Evolutionary conservation across 2,329 filamentous ascomycete genomes (phyloP).

Genomic region (Phialophora tarda): DNA sequence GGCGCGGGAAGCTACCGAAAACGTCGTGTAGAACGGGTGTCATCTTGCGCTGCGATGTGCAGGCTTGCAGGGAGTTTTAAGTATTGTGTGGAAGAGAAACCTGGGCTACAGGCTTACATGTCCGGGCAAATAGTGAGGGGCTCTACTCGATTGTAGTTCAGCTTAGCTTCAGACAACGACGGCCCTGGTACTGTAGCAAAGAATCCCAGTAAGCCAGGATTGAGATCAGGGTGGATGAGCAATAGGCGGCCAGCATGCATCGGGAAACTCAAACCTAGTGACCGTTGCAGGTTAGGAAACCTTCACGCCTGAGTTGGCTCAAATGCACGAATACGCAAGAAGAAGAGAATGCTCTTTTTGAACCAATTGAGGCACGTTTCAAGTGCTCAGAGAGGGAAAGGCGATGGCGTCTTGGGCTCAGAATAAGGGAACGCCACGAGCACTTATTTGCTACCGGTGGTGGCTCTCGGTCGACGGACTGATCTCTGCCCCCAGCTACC

Average conservation of each 20-base stretch:
- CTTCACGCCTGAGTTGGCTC: neutral
- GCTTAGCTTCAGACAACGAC: neutral
- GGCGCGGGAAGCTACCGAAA: slow-evolving; percentile 23
- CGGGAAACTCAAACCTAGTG: neutral
- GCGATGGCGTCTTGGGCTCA: neutral
- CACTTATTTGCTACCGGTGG: no score
- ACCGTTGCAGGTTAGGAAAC: neutral
- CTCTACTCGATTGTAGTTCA: neutral
- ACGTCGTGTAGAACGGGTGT: slow-evolving; percentile 1
- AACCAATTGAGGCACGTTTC: neutral
- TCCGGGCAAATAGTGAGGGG: neutral
- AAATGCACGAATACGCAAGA: neutral
- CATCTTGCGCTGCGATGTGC: slow-evolving; percentile 21
- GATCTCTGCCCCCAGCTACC: slow-evolving; percentile 6
- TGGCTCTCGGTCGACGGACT: slow-evolving; percentile 1
- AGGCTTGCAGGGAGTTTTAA: neutral
- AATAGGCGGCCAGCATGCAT: neutral
- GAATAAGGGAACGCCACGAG: neutral
- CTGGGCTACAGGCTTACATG: neutral
- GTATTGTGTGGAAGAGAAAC: slow-evolving; percentile 1
- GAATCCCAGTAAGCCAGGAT: neutral
- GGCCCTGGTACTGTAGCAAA: neutral
- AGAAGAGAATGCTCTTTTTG: neutral
- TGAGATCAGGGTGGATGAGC: neutral
- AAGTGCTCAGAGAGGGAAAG: neutral